A percentile compares a stretch with the other conserved stretches of the same genome.
Evolutionary conservation across 352 stramenopile genomes (phyloP).

Genomic region (Pythium biforme): DNA sequence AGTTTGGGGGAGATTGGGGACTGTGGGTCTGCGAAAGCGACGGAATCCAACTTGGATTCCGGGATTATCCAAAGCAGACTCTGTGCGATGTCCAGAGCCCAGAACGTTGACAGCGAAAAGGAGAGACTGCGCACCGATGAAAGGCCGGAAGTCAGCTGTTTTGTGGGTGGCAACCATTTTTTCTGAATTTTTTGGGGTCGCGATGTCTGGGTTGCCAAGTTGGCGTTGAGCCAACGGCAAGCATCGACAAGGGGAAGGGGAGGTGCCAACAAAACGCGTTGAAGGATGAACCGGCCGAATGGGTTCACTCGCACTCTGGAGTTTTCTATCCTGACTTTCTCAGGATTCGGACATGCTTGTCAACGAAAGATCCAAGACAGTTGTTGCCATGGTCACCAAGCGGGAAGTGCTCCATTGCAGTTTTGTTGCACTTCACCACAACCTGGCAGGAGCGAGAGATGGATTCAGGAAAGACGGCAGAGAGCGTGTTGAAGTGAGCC

Average conservation of each 20-base stretch:
- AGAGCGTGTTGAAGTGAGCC: neutral
- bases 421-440: neutral
- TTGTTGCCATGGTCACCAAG: neutral
- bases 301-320: neutral
- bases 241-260: constrained; percentile 8
- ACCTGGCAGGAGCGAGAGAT: neutral
- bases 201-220: neutral
- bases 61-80: too few relatives aligned
- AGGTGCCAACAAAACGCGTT: neutral
- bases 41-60: too few relatives aligned
- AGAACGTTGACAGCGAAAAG: constrained; percentile 7
- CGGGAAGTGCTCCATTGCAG: neutral
- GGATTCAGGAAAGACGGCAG: neutral
- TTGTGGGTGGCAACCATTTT: constrained; percentile 1
- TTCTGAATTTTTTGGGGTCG: constrained; percentile 19
- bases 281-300: neutral
- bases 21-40: neutral
- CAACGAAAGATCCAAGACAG: neutral
- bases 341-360: neutral
- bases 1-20: constrained; percentile 1
- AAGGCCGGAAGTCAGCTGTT: constrained; percentile 14
- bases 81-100: neutral
- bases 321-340: neutral
- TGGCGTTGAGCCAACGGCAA: neutral
- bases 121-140: constrained; percentile 2